Conservation (phyloP, 2,329 filamentous ascomycete genomes). For the Pyricularia grisea region DNA sequence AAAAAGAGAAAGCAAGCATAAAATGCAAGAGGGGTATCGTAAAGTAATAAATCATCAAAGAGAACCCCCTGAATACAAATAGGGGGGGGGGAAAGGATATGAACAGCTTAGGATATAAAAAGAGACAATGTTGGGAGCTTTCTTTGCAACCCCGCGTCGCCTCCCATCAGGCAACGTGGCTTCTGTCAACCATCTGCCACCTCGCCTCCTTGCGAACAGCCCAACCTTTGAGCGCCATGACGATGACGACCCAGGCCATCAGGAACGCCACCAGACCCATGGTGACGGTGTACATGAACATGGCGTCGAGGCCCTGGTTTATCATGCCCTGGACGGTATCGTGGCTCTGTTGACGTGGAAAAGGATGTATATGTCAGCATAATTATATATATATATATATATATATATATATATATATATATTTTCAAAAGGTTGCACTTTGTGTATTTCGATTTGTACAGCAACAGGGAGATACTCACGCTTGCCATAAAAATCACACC, state of each 20-base stretch:
- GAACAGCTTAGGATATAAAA: neutral
- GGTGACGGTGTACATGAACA: slow-evolving; percentile 86
- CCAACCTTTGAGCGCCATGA: slow-evolving; percentile 84
- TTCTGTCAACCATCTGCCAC: neutral
- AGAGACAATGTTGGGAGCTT: no score
- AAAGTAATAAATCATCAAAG: neutral
- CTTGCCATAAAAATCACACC: slow-evolving; percentile 91
- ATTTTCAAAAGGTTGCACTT: neutral
- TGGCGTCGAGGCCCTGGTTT: slow-evolving; percentile 68
- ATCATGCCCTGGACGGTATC: slow-evolving; percentile 74
- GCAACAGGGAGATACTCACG: slow-evolving; percentile 37
- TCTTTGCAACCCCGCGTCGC: neutral
- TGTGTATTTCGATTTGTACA: neutral
- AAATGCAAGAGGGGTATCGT: neutral
- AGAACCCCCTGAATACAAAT: neutral
- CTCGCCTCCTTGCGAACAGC: slow-evolving; percentile 37
- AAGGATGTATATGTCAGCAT: neutral
- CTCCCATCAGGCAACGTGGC: neutral
- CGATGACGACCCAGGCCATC: slow-evolving; percentile 74
- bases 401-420: no score
- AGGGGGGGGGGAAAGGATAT: neutral
- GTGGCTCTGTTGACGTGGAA: slow-evolving; percentile 42
- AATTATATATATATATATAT: no score
- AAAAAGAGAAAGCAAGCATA: neutral
- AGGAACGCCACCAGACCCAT: slow-evolving; percentile 75